Evolutionary conservation across 208 protist genomes (phyloP), one percentile per base, ranked within the genome.

Genomic region (Sergeia podlipaevii): DNA sequence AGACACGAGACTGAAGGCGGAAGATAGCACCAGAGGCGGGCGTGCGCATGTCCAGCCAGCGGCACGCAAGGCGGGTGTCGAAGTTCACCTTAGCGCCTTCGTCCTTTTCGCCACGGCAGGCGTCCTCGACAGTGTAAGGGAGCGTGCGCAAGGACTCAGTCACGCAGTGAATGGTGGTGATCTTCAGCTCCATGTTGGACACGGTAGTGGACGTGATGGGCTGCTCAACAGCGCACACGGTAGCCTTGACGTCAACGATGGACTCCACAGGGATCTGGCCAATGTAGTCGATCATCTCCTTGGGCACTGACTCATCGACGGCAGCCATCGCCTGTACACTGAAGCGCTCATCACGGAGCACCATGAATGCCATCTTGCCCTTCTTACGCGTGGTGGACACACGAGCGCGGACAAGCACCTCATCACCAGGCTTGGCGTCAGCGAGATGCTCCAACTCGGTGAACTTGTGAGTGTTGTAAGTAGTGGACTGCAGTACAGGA

Each of bases 11-110:
- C 78, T 98, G 96, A 23, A 99, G 43, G 37, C 80, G 78, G 62
- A 99, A 98, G 54, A 99, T 99, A 15, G 96, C 90, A 28, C 95
- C 80, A 47, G 98, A 98, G 2, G 98, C 91, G 20, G 77, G 74
- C 4, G 97, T 97, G 65, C 98, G 91, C 50, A 99, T 70, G 81
- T 99, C 98, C 62, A 99, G 62, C 62, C 97, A 87, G 55, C 99
- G 85, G 75, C 98, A 96, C 66, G 97, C 88, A 6, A 99, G 89
- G n/a, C 98, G 83, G 7, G 80, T 98, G 61, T 98, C 91, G 56
- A 86, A 87, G 53, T 96, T 91, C 21, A 97, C 80, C 48, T 87
- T 89, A 7, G 74, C 70, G 41, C 85, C 77, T 43, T 91, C 89
- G 13, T 83, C 77, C 28, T 71, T 62, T 50, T 89, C 77, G 37